Evolutionary conservation across 371 early-diverging fungal species (phyloP), one percentile per base, ranked within the genome.

Genomic region (Funneliformis caledonium): DNA sequence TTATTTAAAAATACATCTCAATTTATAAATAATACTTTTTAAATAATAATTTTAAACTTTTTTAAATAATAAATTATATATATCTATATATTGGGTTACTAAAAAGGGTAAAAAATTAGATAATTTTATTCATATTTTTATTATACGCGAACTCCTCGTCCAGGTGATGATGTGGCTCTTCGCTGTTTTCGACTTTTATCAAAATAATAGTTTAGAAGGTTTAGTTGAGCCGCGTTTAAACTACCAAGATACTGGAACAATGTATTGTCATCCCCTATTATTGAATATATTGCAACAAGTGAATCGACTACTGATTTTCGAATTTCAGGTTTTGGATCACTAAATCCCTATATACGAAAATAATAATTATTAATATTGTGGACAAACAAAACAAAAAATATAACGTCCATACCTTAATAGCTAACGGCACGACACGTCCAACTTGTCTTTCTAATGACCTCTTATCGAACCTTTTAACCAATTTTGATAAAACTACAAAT

Each of bases 251-350:
- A 78, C 68, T 78, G 78, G 56, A 78, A 61, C 16, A 78, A 60
- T 8, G 69, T 78, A 37, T 48, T 50, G 19, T 78, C 78, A 19
- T 81, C 81, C 2, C 81, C 81, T n/a, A 74, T 22, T 22, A 81
- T 48, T 31, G 52, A 64, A 70, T 81, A 76, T 6, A 81, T 42
- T 62, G 77, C 52, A 42, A 81, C 81, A n/a, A 81, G 19, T 42
- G 76, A 26, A 56, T 81, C 81, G 42, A 81, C 78, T 26, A 76
- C 81, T 8, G 81, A 43, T 61, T 81, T 81, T 45, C 81, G 81
- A 45, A 81, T 59, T n/a, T 77, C 77, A 12, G 81, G 76, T 43
- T 59, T 81, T 37, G 47, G 37, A 48, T 81, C 76, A 59, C 70
- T 76, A 22, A 81, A 76, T 9, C 77, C 81, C 81, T 81, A 81